These are phyloP conservation scores for Epichloe festucae DNA, from an alignment of 2,329 filamentous ascomycete genomes.

Conservation along the genomic window DNA sequence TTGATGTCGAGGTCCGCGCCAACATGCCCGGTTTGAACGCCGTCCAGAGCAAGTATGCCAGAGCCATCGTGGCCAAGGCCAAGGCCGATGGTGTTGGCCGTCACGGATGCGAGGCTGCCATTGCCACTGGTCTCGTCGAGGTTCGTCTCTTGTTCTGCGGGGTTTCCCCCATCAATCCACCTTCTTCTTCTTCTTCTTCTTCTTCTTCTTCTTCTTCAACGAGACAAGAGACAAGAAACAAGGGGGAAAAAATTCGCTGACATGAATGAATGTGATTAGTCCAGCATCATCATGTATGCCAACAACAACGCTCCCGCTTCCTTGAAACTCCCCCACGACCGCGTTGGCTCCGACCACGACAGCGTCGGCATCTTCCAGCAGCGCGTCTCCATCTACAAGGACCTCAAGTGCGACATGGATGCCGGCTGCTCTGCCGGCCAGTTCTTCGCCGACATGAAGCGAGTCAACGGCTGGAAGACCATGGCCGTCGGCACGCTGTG, in stretches of 20 bases:
- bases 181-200: background rate
- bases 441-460: slow-evolving; percentile 11
- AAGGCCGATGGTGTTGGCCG: slow-evolving; percentile 8
- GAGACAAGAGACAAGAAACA: background rate
- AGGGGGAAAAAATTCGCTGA: background rate
- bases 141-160: slow-evolving; percentile 2
- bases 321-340: slow-evolving; percentile 9
- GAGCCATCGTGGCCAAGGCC: slow-evolving; percentile 10
- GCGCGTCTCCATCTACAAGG: slow-evolving; percentile 10
- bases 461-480: slow-evolving; percentile 10
- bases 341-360: slow-evolving; percentile 12
- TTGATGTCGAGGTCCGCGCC: slow-evolving; percentile 3
- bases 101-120: slow-evolving; percentile 11
- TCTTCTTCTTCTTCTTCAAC: background rate
- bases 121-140: slow-evolving; percentile 12
- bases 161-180: background rate
- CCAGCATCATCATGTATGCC: slow-evolving; percentile 10
- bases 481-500: slow-evolving; percentile 11
- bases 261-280: slow-evolving; percentile 3
- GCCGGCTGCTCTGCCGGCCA: slow-evolving; percentile 11
- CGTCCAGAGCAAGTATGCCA: slow-evolving; percentile 9
- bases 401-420: slow-evolving; percentile 12
- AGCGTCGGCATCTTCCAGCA: slow-evolving; percentile 14
- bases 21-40: slow-evolving; percentile 11
- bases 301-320: slow-evolving; percentile 11